Base-by-base conservation (phyloP, 768 basidiomycete genomes). In the Hemileccinum rubropunctum region DNA sequence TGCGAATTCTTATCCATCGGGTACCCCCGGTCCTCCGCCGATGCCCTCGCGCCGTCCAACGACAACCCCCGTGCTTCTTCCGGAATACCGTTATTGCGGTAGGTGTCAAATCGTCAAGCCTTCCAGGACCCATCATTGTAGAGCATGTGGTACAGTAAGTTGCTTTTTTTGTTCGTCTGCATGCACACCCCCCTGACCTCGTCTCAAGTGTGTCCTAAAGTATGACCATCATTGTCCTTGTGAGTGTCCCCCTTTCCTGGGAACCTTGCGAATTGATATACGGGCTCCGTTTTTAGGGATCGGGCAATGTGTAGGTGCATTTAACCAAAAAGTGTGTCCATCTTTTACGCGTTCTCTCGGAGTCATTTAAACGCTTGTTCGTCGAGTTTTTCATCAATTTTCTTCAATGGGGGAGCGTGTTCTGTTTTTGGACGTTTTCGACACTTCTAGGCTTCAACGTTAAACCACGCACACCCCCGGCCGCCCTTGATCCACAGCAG, bases 141-240 rank as follows among this genome's bases (percentile, higher is more conserved):
- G 87, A 30, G 71, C 72, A 35, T 94, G 91, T 71, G 91, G 87
- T n/a, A 90, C 82, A 11, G 88, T 90, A 54, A 61, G 85, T 73
- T 7, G 7, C 32, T 45, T 18, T 33, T n/a, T 50, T 43, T 14
- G 14, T 15, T 49, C 43, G 15, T 10, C 23, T 15, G 6, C 20
- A 12, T 30, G 47, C 6, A 33, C 28, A 21, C 30, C 21, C 3
- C 9, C 36, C 52, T 58, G 21, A 51, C n/a, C 18, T 27, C 23
- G 17, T 15, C 27, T 32, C 14, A 54, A 91, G 86, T 93, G 91
- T 60, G 75, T 93, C 6, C 64, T 94, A 41, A 86, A 82, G 64
- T 93, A 84, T 57, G 91, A 94, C 61, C 91, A 94, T 68, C 91
- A 94, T 61, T 94, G 91, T 69, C 91, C 91, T 43, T 93, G 88